Evolutionary conservation across 148 eudicot genomes (phyloP), one percentile per base, ranked within the genome.

Genomic region (Cornus kousa): DNA sequence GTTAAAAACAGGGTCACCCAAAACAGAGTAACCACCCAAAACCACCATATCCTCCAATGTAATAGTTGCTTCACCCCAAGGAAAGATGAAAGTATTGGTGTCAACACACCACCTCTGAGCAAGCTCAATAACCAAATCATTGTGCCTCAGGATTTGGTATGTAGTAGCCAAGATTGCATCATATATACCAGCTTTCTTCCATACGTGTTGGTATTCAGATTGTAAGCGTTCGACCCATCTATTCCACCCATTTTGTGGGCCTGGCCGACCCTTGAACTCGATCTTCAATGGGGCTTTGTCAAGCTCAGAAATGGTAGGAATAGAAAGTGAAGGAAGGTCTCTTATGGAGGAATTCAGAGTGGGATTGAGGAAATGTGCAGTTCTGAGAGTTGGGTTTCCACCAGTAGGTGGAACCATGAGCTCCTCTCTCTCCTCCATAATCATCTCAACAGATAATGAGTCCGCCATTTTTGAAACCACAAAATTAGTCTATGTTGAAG

Each of bases 51-150:
- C 90, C 48, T 89, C 92, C 23, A 89, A 75, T 0, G 88, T 78
- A 10, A 89, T 7, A 20, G 87, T 83, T 0, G 82, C 80, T 10
- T 88, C 89, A 28, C 89, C 91, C 88, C 85, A 89, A 10, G 87
- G 82, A 69, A 89, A 87, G 3, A 86, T 59, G 66, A 86, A 88
- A 19, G 85, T 73, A 62, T 76, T 84, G 0, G 86, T 75, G 46
- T 28, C 79, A 37, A 39, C 35, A 64, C 70, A 64, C 78, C 78
- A 75, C 39, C 78, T 75, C 48, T 75, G 70, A 17, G 78, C 70
- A 12, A 75, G 57, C 31, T 32, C 59, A 10, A 75, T n/a, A 64
- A 75, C 31, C 33, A 75, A 20, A 35, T 75, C 78, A 20, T 75
- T 67, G 48, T 75, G 17, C 11, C 43, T 37, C 16, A 11, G 23